These are phyloP conservation scores for Colletotrichum paranaense DNA, from an alignment of 2,329 filamentous ascomycete species.

Conservation along the genomic window DNA sequence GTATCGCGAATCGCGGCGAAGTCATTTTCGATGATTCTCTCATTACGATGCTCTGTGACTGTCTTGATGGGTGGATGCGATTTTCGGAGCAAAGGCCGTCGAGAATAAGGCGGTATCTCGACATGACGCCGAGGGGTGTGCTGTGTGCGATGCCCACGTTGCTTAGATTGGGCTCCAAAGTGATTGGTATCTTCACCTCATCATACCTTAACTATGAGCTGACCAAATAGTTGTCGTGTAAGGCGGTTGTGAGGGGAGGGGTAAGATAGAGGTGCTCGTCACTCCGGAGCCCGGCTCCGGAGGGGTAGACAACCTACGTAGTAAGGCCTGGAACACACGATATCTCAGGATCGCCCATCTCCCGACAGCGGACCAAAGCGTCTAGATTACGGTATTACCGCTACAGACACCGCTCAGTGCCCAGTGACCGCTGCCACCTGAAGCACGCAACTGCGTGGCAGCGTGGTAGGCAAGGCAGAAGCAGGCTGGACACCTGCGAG, in stretches of 20 bases:
- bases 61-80: neutral
- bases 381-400: neutral
- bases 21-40: neutral
- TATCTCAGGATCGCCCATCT: slow-evolving; percentile 8
- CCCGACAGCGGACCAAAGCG: neutral
- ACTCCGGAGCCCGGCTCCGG: neutral
- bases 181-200: slow-evolving; percentile 8
- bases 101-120: neutral
- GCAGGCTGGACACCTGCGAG: slow-evolving; percentile 1
- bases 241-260: neutral
- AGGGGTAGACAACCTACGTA: no score
- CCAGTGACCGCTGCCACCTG: neutral
- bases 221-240: slow-evolving; percentile 1
- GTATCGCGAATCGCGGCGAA: slow-evolving; percentile 18
- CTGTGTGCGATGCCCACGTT: neutral
- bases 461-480: neutral
- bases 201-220: neutral
- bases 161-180: slow-evolving; percentile 6
- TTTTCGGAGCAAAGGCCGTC: neutral
- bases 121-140: slow-evolving; percentile 16
- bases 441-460: neutral
- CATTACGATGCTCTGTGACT: neutral
- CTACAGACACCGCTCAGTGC: slow-evolving; percentile 8
- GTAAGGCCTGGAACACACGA: neutral
- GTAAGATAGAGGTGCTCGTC: neutral